Conservation (phyloP, 73 alveolate species). For the Stentor roeselii region DNA sequence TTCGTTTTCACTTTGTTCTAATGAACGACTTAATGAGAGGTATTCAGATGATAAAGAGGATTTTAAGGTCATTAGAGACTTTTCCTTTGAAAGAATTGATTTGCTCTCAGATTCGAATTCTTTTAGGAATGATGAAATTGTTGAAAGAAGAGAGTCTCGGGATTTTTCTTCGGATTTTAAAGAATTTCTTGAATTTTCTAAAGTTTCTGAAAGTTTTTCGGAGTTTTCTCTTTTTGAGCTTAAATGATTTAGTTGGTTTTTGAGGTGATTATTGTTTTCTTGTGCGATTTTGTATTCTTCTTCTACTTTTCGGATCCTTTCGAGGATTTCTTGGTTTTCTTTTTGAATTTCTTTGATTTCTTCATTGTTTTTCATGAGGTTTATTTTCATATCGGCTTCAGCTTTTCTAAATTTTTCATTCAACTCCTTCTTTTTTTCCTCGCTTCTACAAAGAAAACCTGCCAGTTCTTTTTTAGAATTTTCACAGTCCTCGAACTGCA, state of each 20-base stretch:
- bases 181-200: not conserved
- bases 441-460: not conserved
- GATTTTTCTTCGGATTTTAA: not conserved
- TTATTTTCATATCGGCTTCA: not conserved
- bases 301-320: too few relatives aligned
- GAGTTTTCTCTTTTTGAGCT: not conserved
- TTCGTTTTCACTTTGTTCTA: not conserved
- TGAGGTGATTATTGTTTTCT: not conserved
- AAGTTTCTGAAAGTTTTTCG: not conserved
- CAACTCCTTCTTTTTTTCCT: not conserved
- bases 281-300: not conserved
- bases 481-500: not conserved
- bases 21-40: not conserved
- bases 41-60: too few relatives aligned
- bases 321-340: not conserved
- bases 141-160: not conserved
- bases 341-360: not conserved
- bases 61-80: not conserved
- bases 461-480: not conserved
- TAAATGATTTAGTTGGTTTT: too few relatives aligned
- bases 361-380: not conserved
- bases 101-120: not conserved
- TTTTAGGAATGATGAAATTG: not conserved
- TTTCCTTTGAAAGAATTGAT: not conserved
- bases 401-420: not conserved